Base-by-base conservation (phyloP, 768 basidiomycete species). In the Hericium rajendrae region DNA sequence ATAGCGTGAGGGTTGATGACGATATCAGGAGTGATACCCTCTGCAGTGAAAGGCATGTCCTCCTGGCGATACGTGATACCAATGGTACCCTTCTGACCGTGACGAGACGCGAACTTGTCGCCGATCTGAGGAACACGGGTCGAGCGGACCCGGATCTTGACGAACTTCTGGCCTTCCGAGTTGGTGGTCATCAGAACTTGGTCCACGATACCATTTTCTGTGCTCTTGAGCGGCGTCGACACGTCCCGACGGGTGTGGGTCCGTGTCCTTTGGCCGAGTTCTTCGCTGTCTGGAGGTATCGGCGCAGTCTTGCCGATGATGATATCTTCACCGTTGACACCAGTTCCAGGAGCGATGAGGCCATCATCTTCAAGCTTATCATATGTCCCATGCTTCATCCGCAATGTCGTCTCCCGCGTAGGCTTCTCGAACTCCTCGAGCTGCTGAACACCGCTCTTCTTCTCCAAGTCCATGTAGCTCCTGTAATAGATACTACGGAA, bases 1-100 rank as follows among this genome's bases (percentile, higher is more conserved):
- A 99, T 99, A 67, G 97, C 97, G 71, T 99, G 97, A 40, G 97
- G 97, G 67, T 99, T 99, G 73, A 99, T 99, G 74, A 99, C 82
- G 66, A 99, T 80, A 70, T 99, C 97, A 10, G 97, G 97, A 1
- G 91, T 91, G 65, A 97, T 92, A 58, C 97, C 97, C 68, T 98
- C 94, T 2, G 86, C 85, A 2, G 94, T 95, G 76, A 98, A 99
- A 32, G 97, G 97, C 97, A 99, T 98, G 69, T 99, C 97, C 71
- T 99, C 97, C 71, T 98, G 97, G 53, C 97, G 91, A 69, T 99
- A 99, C 0, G 95, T 97, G 72, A 99, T 97, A 73, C 97, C 97
- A 61, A 98, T 95, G 10, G 97, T 99, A 72, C 97, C 97, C 77
- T 99, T 99, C 74, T 99, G 97, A 66, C 97, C 97, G 68, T 99